Evolutionary conservation across 768 basidiomycete species (phyloP), one percentile per base, ranked within the genome.

Genomic region (Pleurotus ostreatus): DNA sequence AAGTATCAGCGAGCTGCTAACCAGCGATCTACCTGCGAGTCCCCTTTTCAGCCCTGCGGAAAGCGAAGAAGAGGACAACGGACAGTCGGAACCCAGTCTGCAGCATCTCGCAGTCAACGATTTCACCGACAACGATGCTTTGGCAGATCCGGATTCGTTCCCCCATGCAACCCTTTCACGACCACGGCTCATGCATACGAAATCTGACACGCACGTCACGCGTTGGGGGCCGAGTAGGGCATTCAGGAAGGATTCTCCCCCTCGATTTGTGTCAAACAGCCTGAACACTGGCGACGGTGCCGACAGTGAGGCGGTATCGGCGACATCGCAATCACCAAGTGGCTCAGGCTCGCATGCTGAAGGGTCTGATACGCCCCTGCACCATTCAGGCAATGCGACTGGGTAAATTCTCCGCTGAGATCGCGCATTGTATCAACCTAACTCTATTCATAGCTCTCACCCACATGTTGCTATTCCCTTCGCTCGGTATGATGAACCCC

Each of bases 1-100:
- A 16, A 94, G 91, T 62, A 88, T 98, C 60, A 82, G 85, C 64
- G 89, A 99, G 68, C 83, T 96, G 58, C 88, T 99, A 58, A 85
- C 86, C 6, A 83, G 84, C 59, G 88, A 90, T 57, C 77, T 84
- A 46, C 83, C 84, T 0, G 71, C 76, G 9, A 82, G 82, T 2
- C 85, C 86, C 46, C 61, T 84, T n/a, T 82, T 85, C 61, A 84
- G 83, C 59, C 78, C 82, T 3, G 65, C 74, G 13, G 84, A 83
- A 18, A 81, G 79, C 25, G 76, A 77, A 37, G 81, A 81, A 25
- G 80, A 83, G n/a, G 66, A 71, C 22, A 71, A 71, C 16, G 70
- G 69, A 22, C 56, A 63, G 55, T 62, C 69, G 23, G 55, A 57
- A 22, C 44, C 43, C 13, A n/a, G 13, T 46, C 49, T 51, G 38